Conservation (phyloP, 2,329 filamentous ascomycete species). For the Gremmenia infestans region DNA sequence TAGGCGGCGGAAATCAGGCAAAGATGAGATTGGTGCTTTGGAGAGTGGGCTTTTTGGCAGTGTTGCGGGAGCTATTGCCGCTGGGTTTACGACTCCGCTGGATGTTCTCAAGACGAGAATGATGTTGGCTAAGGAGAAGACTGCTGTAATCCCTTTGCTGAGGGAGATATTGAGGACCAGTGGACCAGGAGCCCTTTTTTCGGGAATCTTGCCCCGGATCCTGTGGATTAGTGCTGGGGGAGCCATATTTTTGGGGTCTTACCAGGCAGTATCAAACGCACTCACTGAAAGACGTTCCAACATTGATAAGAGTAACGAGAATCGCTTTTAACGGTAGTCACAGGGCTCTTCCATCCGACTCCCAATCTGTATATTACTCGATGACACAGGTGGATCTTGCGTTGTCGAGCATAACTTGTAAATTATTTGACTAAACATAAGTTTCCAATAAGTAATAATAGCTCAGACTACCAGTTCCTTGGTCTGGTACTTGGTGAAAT, state of each 20-base stretch:
- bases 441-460: no score
- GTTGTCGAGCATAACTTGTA: no score
- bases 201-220: slow-evolving; percentile 73
- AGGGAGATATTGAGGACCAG: slow-evolving; percentile 58
- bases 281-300: slow-evolving; percentile 35
- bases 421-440: background rate
- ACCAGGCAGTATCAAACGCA: slow-evolving; percentile 81
- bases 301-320: no score
- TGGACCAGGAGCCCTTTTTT: slow-evolving; percentile 66
- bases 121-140: slow-evolving; percentile 76
- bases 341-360: no score
- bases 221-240: slow-evolving; percentile 95
- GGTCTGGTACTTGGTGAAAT: no score
- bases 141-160: slow-evolving; percentile 55
- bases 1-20: slow-evolving; percentile 43
- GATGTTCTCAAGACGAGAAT: slow-evolving; percentile 96
- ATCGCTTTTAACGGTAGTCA: no score
- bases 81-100: slow-evolving; percentile 83
- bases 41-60: slow-evolving; percentile 86
- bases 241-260: slow-evolving; percentile 89
- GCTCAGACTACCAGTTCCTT: no score
- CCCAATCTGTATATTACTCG: no score
- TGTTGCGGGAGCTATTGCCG: slow-evolving; percentile 76
- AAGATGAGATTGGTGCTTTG: slow-evolving; percentile 54
- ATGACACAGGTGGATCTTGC: no score